These are phyloP conservation scores for Trichoderma afroharzianum DNA, from an alignment of 2,329 filamentous ascomycete genomes.

Conservation along the genomic window DNA sequence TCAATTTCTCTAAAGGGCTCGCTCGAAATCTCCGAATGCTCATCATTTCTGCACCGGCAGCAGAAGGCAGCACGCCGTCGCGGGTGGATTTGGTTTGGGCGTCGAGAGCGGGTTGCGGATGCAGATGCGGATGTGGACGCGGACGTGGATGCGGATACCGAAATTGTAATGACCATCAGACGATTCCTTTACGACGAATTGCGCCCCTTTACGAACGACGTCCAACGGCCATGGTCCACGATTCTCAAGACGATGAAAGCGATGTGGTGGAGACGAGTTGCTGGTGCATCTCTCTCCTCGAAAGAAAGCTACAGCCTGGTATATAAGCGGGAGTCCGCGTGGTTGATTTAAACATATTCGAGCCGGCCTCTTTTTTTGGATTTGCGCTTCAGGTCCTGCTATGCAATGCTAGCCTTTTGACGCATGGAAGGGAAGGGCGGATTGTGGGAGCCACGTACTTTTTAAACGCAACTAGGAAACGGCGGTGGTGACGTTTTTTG, in stretches of 20 bases:
- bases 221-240: conserved; percentile 15
- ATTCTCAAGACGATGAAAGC: conserved; percentile 14
- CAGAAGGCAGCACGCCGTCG: background rate
- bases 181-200: conserved; percentile 35
- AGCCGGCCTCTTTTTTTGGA: conserved; percentile 18
- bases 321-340: conserved; percentile 19
- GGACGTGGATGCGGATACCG: conserved; percentile 25
- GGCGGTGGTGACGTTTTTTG: conserved; percentile 9
- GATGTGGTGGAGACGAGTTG: conserved; percentile 13
- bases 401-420: background rate
- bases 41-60: background rate
- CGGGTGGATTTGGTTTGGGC: background rate
- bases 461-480: conserved; percentile 15
- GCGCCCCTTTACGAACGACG: conserved; percentile 26
- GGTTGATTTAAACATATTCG: conserved; percentile 18
- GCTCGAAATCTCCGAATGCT: conserved; percentile 5
- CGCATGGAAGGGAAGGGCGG: conserved; percentile 14
- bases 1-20: conserved; percentile 62
- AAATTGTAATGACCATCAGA: conserved; percentile 41
- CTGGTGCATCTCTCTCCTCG: conserved; percentile 20
- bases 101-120: background rate
- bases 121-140: background rate
- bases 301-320: conserved; percentile 16
- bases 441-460: conserved; percentile 15
- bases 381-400: conserved; percentile 9